Percentiles rank a stretch among this genome's conserved stretches.
Conservation (phyloP, 352 stramenopile species). For the Thalassiosira exigua region DNA sequence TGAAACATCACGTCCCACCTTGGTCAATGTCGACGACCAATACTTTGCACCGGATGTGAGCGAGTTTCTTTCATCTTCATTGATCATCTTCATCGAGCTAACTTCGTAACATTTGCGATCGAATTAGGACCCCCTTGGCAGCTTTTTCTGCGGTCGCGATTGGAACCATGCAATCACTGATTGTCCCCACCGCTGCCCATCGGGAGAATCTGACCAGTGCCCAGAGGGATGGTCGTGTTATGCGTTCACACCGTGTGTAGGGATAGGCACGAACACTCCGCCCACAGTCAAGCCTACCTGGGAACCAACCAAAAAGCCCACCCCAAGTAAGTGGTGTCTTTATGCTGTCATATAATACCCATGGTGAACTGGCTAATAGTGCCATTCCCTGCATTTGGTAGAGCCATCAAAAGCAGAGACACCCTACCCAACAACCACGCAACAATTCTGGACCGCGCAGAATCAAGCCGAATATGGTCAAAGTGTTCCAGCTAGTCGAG, state of each 20-base stretch:
- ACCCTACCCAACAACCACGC: constrained; percentile 22
- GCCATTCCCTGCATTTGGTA: too few relatives aligned
- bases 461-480: constrained; percentile 17
- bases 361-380: too few relatives aligned
- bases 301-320: constrained; percentile 48
- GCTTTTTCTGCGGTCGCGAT: constrained; percentile 50
- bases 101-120: too few relatives aligned
- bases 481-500: neutral
- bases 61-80: too few relatives aligned
- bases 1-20: constrained; percentile 18
- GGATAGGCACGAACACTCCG: constrained; percentile 24
- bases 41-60: constrained; percentile 14
- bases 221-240: constrained; percentile 47
- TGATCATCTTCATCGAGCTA: too few relatives aligned
- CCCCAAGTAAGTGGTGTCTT: constrained; percentile 13
- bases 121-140: constrained; percentile 37
- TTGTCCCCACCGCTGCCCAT: constrained; percentile 49
- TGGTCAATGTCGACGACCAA: constrained; percentile 20
- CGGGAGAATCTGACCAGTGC: constrained; percentile 46
- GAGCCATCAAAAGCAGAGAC: too few relatives aligned
- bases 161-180: constrained; percentile 64
- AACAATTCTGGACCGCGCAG: constrained; percentile 33
- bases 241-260: constrained; percentile 54
- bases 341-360: too few relatives aligned
- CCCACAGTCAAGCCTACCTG: constrained; percentile 50